phyloP scores from a whole-genome alignment of 2,329 filamentous ascomycete species.

The Neophaeococcomyces mojaviensis region DNA sequence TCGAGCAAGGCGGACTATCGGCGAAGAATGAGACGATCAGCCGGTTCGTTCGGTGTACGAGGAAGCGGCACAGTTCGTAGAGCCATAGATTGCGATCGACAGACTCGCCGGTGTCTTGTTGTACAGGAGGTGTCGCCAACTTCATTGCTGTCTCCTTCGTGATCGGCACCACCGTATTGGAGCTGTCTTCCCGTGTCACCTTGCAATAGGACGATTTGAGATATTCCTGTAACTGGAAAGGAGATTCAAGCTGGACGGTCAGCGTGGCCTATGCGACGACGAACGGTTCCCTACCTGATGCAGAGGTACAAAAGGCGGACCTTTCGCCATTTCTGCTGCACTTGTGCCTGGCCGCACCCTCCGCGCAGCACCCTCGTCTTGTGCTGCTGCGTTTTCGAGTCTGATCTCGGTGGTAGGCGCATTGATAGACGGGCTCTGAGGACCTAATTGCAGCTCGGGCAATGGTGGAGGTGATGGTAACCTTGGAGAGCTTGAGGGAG shows the following conservation, averaged over 20 bases:
- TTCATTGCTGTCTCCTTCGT: slow-evolving; percentile 65
- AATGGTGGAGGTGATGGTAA: slow-evolving; percentile 91
- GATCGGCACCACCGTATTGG: slow-evolving; percentile 60
- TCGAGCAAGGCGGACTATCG: slow-evolving; percentile 81
- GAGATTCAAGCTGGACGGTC: slow-evolving; percentile 71
- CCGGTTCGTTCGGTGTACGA: slow-evolving; percentile 88
- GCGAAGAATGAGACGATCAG: slow-evolving; percentile 89
- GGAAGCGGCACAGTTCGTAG: slow-evolving; percentile 93
- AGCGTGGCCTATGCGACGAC: slow-evolving; percentile 19
- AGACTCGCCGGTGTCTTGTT: slow-evolving; percentile 28
- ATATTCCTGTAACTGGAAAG: slow-evolving; percentile 95
- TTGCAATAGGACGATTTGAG: slow-evolving; percentile 84
- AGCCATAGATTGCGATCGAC: slow-evolving; percentile 89
- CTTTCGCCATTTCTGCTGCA: slow-evolving; percentile 84
- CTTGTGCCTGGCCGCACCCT: slow-evolving; percentile 89
- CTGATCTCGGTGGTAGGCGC: slow-evolving; percentile 49
- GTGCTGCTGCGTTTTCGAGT: slow-evolving; percentile 49
- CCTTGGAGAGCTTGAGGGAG: slow-evolving; percentile 71
- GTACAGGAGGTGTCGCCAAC: slow-evolving; percentile 71
- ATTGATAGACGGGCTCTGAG: slow-evolving; percentile 63
- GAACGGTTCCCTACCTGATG: slow-evolving; percentile 57
- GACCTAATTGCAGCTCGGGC: slow-evolving; percentile 84
- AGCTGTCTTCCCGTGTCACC: slow-evolving; percentile 56
- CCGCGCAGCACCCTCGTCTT: slow-evolving; percentile 67
- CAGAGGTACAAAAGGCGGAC: slow-evolving; percentile 78